Percentiles rank a stretch among this genome's conserved stretches.
Conservation (phyloP, 78 protist genomes). For the Creolimax fragrantissima region DNA sequence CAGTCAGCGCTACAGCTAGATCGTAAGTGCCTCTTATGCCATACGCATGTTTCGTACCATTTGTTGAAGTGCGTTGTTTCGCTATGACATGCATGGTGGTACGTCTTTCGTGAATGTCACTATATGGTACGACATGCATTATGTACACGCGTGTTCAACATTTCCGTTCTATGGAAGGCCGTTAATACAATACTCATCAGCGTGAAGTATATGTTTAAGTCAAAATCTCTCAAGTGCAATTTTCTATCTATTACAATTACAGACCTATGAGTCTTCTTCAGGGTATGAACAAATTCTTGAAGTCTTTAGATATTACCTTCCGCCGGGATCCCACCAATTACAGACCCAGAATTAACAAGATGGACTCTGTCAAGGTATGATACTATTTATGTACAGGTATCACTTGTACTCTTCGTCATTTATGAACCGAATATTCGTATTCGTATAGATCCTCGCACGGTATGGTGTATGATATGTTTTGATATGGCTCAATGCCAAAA, state of each 20-base stretch:
- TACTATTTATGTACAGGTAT: not conserved
- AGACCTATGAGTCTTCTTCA: slow-evolving; percentile 73
- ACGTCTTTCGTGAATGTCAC: too few relatives aligned
- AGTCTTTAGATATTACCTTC: slow-evolving; percentile 89
- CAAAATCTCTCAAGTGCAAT: too few relatives aligned
- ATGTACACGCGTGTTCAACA: too few relatives aligned
- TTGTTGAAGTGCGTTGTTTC: too few relatives aligned
- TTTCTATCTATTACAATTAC: too few relatives aligned
- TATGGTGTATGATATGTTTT: not conserved
- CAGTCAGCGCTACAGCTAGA: slow-evolving; percentile 47
- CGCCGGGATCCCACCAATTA: slow-evolving; percentile 95
- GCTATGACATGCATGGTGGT: too few relatives aligned
- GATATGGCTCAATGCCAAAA: not conserved
- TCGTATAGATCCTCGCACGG: too few relatives aligned
- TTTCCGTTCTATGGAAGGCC: too few relatives aligned
- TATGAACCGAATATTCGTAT: not conserved
- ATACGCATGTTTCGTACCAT: too few relatives aligned
- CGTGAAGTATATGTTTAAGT: too few relatives aligned
- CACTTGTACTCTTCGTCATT: not conserved
- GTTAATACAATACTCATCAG: too few relatives aligned
- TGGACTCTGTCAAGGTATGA: slow-evolving; percentile 74
- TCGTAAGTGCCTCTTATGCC: not conserved
- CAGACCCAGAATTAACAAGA: slow-evolving; percentile 95
- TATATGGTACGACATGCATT: too few relatives aligned
- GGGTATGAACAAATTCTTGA: slow-evolving; percentile 97